These are phyloP conservation scores for Hibiscus tridactylites DNA, from an alignment of 345 rosid species.

Conservation along the genomic window DNA sequence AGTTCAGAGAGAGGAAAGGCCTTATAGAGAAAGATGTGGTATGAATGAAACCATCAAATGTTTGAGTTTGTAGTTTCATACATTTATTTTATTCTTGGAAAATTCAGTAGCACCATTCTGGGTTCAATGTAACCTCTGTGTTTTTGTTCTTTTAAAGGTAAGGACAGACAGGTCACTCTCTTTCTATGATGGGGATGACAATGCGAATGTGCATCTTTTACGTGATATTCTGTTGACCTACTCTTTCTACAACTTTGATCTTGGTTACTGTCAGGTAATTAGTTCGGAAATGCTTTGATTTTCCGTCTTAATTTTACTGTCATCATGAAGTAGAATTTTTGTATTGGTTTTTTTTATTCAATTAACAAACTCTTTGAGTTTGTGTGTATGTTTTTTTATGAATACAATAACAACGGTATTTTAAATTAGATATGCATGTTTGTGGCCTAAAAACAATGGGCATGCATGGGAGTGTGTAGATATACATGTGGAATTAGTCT, in stretches of 20 bases:
- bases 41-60: constrained; percentile 21
- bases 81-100: constrained; percentile 3
- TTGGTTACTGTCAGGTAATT: constrained; percentile 96
- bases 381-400: not conserved
- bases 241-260: constrained; percentile 94
- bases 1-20: constrained; percentile 90
- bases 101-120: not conserved
- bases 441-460: not conserved
- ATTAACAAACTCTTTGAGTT: not conserved
- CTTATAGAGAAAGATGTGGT: constrained; percentile 96
- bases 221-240: constrained; percentile 83
- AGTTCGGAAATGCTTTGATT: not conserved
- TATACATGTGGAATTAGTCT: not conserved
- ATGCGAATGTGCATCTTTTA: constrained; percentile 68
- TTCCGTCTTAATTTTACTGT: constrained; percentile 1
- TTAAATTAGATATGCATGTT: not conserved
- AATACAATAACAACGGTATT: not conserved
- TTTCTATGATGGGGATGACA: constrained; percentile 92
- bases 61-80: not conserved
- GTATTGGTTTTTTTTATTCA: not conserved
- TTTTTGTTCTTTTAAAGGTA: constrained; percentile 46
- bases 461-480: not conserved
- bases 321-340: not conserved
- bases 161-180: constrained; percentile 79
- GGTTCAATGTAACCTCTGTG: not conserved